Conservation (phyloP, 1,139 yeast genomes). For the Saccharomyces hybrid region DNA sequence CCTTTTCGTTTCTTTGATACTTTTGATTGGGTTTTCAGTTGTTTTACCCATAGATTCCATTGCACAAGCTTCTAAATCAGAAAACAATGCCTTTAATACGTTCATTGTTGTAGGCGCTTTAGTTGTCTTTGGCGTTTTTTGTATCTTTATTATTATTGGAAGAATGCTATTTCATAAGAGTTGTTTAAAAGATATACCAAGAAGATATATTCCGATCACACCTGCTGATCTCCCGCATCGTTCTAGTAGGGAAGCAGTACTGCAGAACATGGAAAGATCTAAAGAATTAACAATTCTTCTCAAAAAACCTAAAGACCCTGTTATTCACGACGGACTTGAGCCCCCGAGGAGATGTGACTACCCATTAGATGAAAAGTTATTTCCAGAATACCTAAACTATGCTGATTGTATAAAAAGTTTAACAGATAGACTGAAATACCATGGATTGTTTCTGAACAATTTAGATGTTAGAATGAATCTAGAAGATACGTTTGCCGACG, state of each 20-base stretch:
- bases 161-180: conserved; percentile 55
- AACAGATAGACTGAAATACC: conserved; percentile 28
- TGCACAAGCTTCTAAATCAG: conserved; percentile 51
- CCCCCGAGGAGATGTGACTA: conserved; percentile 26
- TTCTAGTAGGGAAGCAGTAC: conserved; percentile 37
- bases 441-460: conserved; percentile 24
- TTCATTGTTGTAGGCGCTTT: conserved; percentile 71
- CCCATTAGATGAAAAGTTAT: conserved; percentile 16
- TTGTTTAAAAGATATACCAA: conserved; percentile 67
- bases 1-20: conserved; percentile 41
- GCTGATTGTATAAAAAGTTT: conserved; percentile 25
- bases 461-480: conserved; percentile 12
- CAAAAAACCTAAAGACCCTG: conserved; percentile 24
- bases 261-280: conserved; percentile 36
- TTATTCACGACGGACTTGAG: conserved; percentile 30
- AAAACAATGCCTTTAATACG: conserved; percentile 51
- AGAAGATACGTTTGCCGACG: conserved; percentile 24
- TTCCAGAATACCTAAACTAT: conserved; percentile 29
- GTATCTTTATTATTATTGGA: conserved; percentile 40
- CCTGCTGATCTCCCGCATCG: conserved; percentile 53
- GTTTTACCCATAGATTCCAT: conserved; percentile 74
- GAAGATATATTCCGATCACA: conserved; percentile 59
- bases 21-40: conserved; percentile 50
- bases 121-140: conserved; percentile 48
- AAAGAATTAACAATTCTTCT: conserved; percentile 22